These are phyloP conservation scores for Myxozyma neglecta DNA, from an alignment of 805 yeast species.

Conservation along the genomic window DNA sequence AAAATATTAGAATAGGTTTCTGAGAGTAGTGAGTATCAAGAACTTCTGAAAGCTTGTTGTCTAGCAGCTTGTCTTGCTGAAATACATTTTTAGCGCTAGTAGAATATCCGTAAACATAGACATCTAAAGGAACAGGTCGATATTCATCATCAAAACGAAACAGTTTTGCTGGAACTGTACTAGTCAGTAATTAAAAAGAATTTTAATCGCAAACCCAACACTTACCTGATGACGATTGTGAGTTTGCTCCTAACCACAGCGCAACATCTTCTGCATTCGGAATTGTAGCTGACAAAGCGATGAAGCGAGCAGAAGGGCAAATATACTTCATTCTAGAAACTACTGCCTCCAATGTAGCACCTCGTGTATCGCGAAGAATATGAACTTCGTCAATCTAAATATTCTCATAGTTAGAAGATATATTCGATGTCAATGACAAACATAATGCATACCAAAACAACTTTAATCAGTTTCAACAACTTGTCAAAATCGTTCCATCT, in stretches of 20 bases:
- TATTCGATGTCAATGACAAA: conserved; percentile 67
- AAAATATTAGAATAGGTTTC: conserved; percentile 53
- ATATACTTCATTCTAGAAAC: conserved; percentile 50
- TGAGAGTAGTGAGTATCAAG: conserved; percentile 43
- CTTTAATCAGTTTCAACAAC: conserved; percentile 46
- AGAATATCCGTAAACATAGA: conserved; percentile 48
- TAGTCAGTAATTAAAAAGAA: background rate
- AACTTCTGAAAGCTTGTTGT: conserved; percentile 40
- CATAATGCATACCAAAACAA: conserved; percentile 52
- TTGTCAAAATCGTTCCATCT: conserved; percentile 48
- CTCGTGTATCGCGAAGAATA: conserved; percentile 48
- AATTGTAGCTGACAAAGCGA: conserved; percentile 55
- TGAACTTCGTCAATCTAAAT: conserved; percentile 61
- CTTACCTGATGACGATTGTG: background rate
- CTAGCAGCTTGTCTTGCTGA: conserved; percentile 49
- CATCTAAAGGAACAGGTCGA: conserved; percentile 48
- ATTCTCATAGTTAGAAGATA: conserved; percentile 57
- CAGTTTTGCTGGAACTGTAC: conserved; percentile 40
- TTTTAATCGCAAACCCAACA: too few species aligned
- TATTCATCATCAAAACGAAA: conserved; percentile 50
- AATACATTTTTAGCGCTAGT: conserved; percentile 47
- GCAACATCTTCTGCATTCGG: conserved; percentile 54
- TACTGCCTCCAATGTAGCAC: conserved; percentile 52
- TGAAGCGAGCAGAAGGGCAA: conserved; percentile 43
- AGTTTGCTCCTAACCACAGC: conserved; percentile 44